phyloP scores from a whole-genome alignment of 805 yeast genomes.

The Yueomyces sp. region DNA sequence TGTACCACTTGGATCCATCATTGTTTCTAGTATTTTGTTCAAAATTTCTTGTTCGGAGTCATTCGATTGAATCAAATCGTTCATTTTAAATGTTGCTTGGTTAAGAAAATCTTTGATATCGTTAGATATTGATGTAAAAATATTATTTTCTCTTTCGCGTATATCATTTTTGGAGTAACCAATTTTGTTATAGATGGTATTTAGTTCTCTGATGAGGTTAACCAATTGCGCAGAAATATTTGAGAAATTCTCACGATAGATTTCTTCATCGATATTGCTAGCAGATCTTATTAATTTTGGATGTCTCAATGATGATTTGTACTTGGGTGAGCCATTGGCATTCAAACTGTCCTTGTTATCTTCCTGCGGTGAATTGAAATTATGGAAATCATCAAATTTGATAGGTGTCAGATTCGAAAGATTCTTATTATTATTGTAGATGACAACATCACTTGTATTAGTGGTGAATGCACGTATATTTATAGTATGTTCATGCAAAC shows the following conservation, averaged over 20 bases:
- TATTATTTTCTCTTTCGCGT: constrained; percentile 32
- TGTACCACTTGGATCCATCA: constrained; percentile 27
- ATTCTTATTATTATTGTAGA: no score
- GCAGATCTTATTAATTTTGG: background rate
- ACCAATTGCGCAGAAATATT: constrained; percentile 21
- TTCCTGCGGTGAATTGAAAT: no score
- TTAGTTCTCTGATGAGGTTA: constrained; percentile 28
- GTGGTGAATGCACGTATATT: no score
- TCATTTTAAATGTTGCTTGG: constrained; percentile 27
- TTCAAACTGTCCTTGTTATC: no score
- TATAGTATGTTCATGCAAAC: no score
- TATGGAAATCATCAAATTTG: no score
- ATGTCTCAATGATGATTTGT: background rate
- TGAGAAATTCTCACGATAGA: constrained; percentile 20
- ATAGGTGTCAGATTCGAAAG: no score
- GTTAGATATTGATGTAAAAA: constrained; percentile 36
- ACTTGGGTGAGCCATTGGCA: no score
- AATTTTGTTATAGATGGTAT: constrained; percentile 35
- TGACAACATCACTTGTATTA: no score
- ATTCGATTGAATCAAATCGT: constrained; percentile 20
- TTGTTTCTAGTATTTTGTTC: constrained; percentile 20
- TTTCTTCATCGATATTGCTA: constrained; percentile 3
- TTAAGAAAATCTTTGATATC: constrained; percentile 32
- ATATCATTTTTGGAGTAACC: constrained; percentile 43
- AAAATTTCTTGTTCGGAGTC: constrained; percentile 15